Conservation (phyloP, 2,329 filamentous ascomycete species). For the Trichophyton rubrum region DNA sequence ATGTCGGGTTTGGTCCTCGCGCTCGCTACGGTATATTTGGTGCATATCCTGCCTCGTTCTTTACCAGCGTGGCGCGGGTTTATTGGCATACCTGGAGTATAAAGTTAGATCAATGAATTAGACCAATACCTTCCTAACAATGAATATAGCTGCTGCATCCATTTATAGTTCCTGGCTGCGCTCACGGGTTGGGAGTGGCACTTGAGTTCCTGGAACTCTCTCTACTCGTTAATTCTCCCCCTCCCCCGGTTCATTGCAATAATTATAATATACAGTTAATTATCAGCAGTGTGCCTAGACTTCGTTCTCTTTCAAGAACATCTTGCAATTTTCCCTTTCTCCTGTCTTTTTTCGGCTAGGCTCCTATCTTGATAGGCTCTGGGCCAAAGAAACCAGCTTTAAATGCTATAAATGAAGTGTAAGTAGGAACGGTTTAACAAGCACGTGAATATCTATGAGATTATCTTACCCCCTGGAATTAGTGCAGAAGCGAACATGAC, state of each 20-base stretch:
- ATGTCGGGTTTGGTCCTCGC: slow-evolving; percentile 40
- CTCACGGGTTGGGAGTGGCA: neutral
- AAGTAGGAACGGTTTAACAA: neutral
- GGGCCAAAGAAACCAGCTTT: slow-evolving; percentile 24
- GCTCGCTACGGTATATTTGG: slow-evolving; percentile 35
- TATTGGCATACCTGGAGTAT: slow-evolving; percentile 34
- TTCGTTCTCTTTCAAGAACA: neutral
- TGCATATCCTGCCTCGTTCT: slow-evolving; percentile 40
- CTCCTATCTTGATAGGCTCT: slow-evolving; percentile 18
- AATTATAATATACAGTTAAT: neutral
- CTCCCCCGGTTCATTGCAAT: neutral
- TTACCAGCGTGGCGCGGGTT: slow-evolving; percentile 33
- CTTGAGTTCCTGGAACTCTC: neutral
- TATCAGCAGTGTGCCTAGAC: neutral
- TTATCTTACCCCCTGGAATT: slow-evolving; percentile 40
- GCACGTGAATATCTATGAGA: neutral
- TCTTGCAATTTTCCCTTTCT: neutral
- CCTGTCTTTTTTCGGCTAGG: neutral
- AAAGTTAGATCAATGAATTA: slow-evolving; percentile 10
- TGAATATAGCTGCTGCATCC: neutral
- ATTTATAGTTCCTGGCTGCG: neutral
- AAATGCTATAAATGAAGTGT: slow-evolving; percentile 24
- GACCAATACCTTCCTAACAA: neutral
- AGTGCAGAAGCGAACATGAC: slow-evolving; percentile 48
- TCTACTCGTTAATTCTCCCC: neutral